Evolutionary conservation across 179 eudicot species (phyloP).

Genomic region (Pouteria campechiana): DNA sequence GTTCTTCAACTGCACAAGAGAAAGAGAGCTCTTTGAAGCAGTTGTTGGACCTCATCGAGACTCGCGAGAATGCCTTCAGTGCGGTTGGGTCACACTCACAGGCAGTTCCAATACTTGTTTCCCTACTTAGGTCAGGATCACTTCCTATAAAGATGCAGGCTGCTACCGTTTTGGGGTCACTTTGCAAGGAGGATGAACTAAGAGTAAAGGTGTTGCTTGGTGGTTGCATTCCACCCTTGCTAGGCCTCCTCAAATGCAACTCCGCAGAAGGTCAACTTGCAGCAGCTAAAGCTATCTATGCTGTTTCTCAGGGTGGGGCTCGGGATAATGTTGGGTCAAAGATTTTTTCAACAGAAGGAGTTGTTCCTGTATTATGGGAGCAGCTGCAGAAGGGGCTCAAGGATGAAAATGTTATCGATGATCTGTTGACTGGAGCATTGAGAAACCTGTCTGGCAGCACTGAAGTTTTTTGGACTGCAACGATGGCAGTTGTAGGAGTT

Average conservation of each 20-base stretch:
- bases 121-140: constrained; percentile 88
- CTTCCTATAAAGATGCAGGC: constrained; percentile 76
- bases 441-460: constrained; percentile 80
- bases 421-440: constrained; percentile 81
- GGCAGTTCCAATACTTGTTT: constrained; percentile 95
- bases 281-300: constrained; percentile 85
- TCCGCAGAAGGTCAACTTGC: constrained; percentile 90
- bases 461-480: constrained; percentile 86
- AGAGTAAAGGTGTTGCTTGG: constrained; percentile 90
- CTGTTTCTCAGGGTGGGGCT: constrained; percentile 92
- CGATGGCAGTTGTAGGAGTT: constrained; percentile 74
- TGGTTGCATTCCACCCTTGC: constrained; percentile 93
- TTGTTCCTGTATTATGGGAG: constrained; percentile 88
- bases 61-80: constrained; percentile 91
- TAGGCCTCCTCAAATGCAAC: constrained; percentile 76
- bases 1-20: constrained; percentile 65
- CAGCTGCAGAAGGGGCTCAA: constrained; percentile 67
- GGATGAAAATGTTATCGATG: constrained; percentile 64
- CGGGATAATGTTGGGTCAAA: constrained; percentile 94
- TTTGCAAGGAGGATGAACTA: constrained; percentile 93
- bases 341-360: constrained; percentile 95
- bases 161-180: constrained; percentile 79
- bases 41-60: constrained; percentile 77
- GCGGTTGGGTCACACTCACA: constrained; percentile 98
- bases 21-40: constrained; percentile 75